Base-by-base conservation (phyloP, 1,284 basidiomycete species). In the Farysia itapuensis region DNA sequence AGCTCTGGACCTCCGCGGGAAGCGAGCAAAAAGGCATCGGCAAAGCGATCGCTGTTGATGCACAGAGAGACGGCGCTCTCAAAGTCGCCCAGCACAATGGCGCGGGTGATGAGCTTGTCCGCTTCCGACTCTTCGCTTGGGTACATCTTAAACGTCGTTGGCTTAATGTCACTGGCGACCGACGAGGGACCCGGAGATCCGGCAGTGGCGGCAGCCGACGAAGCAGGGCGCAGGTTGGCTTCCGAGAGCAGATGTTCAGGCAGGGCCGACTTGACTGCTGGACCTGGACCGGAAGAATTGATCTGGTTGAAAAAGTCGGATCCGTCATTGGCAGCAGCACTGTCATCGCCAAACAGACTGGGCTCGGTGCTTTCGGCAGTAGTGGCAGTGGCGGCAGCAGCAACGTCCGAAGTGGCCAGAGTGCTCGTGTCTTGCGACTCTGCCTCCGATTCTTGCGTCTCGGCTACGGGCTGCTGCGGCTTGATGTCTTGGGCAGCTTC, bases 61-160 rank as follows among this genome's bases (percentile, higher is more conserved):
- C 92, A 95, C 6, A 98, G 81, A 9, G 89, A 86, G 14, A 98
- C 94, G 2, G 94, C 94, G 16, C 86, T 89, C 63, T 86, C 84
- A 67, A 97, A 96, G 78, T 98, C 94, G 26, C 94, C 94, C 8
- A 97, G 81, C 2, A 98, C 90, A 23, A 97, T 81, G 1, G 94
- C 89, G 69, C 91, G 90, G 1, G 94, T 96, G 64, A 98, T 84
- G 21, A 97, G 82, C 22, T 85, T 82, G 73, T 97, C 93, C 0
- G 86, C 86, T 54, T 95, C 89, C 4, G 87, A 87, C 78, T 93
- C 90, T 39, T 92, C 89, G 5, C 81, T 74, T 0, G 93, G 91
- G 73, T 95, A 95, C 64, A 97, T 95, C 75, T 83, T 85, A 83
- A 97, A 98, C 0, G 86, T 88, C 69, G 87, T 88, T 12, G 43